Evolutionary conservation across 2,329 filamentous ascomycete genomes (phyloP), one percentile per base, ranked within the genome.

Genomic region (Xylaria multiplex): DNA sequence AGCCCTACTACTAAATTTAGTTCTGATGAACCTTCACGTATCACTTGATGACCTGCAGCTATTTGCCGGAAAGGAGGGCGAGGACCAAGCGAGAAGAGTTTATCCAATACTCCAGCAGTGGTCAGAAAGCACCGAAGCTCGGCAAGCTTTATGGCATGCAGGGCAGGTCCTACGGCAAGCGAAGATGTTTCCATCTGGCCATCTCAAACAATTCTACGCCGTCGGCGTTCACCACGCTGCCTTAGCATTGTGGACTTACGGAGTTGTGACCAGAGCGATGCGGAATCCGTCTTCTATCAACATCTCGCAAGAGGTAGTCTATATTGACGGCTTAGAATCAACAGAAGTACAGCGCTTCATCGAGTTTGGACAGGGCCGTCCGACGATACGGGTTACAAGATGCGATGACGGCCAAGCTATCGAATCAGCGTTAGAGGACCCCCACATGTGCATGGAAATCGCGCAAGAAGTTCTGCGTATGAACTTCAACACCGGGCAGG

Each of bases 191-290:
- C 83, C 86, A 0, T 75, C 79, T 1, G 82, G 83, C 0, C 81
- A 85, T 11, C 76, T 92, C 3, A 85, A 87, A 49, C 88, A 90
- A 68, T 92, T 92, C 74, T 86, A 88, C 67, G 89, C 90, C 0
- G 86, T 92, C 6, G 88, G 86, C 0, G 84, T 92, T 0, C 91
- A 92, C 73, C 90, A 92, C 73, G 89, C 88, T 3, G 84, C 85
- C 13, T 80, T 93, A 4, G 86, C 87, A 0, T 79, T 93, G 46
- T 93, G 91, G 91, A 85, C 86, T 0, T 91, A 90, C 70, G 88
- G 89, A 0, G 85, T 92, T 0, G 81, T 89, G 6, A 82, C 79
- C 22, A 78, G 80, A 67, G 82, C 84, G 14, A 75, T 69, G 79
- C 70, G 74, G 74, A 74, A 76, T 71, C 69, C 73, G 63, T 62